Evolutionary conservation across 192 early-diverging fungal species (phyloP).

Genomic region (Backusella morwellensis): DNA sequence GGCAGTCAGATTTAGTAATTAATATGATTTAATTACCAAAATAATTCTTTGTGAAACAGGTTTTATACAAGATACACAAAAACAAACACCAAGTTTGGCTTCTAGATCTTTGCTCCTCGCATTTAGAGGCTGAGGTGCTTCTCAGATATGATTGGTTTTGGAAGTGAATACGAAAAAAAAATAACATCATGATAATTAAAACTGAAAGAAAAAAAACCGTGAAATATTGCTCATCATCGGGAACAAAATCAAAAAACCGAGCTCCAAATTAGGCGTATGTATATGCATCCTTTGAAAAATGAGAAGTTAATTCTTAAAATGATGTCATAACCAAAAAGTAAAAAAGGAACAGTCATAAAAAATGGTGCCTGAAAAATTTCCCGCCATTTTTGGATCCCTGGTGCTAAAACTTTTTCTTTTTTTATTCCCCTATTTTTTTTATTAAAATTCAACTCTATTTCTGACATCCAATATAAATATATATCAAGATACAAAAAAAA

Average conservation of each 20-base stretch:
- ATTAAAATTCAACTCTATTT: conserved; percentile 2
- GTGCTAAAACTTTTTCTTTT: neutral
- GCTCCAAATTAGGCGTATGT: neutral
- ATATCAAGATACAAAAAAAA: neutral
- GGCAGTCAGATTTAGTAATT: neutral
- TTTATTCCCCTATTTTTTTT: conserved; percentile 9
- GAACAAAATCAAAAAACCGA: neutral
- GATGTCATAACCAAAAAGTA: neutral
- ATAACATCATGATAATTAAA: neutral
- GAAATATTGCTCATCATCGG: neutral
- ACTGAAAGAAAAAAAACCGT: neutral
- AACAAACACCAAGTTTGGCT: neutral
- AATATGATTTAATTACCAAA: conserved; percentile 2
- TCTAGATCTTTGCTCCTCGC: neutral
- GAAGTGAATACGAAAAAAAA: neutral
- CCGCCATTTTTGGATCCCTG: conserved; percentile 11
- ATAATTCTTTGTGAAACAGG: conserved; percentile 1
- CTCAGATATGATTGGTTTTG: neutral
- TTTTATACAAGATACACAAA: neutral
- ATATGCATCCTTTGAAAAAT: neutral
- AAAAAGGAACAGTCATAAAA: conserved; percentile 7
- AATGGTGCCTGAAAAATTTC: conserved; percentile 18
- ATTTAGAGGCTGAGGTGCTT: neutral
- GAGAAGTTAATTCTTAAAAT: neutral
- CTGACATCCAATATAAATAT: conserved; percentile 7